Evolutionary conservation across 1,284 basidiomycete genomes (phyloP), one percentile per base, ranked within the genome.

Genomic region (Austroboletus rostrupii): DNA sequence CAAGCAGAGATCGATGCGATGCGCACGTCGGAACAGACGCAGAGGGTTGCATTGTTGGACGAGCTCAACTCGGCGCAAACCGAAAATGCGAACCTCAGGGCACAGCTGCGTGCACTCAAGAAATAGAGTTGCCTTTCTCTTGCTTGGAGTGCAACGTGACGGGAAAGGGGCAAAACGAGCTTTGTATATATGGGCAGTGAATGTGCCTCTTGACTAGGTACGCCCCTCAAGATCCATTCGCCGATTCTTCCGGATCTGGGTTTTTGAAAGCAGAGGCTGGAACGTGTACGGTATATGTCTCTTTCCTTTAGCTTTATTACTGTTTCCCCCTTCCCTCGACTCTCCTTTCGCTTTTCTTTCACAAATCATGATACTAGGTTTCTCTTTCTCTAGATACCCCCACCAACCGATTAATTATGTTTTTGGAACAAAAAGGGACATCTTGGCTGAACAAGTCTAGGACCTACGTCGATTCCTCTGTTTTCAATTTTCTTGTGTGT

Each of bases 41-140:
- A 90, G 67, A 76, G 79, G 57, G 79, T 87, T 50, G 81, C 82
- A 19, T 62, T 91, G 45, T 71, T 91, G 48, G 88, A 91, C 60
- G 88, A 91, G 70, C 71, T 91, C 58, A 90, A 90, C 64, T 73
- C 77, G 45, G 76, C 85, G 70, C 88, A 91, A 67, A 85, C 78
- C 48, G 87, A 90, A 70, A 91, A 91, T 61, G 75, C 72, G 35
- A 80, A 68, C 38, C 61, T 91, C 55, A 77, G 85, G 43, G 78
- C 81, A 36, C 89, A 90, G 66, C 58, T 91, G 56, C 76, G 84
- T 50, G 79, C 72, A 37, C 64, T 73, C 53, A 85, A 80, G 70
- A 65, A 52, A 39, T 65, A 26, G 60, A 35, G 3, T 39, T 5
- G 13, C 14, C 13, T 20, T 38, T 43, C 13, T 1, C 20, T 35